phyloP scores from a whole-genome alignment of 495 filamentous ascomycete species.

The Penicillium psychrofluorescens region DNA sequence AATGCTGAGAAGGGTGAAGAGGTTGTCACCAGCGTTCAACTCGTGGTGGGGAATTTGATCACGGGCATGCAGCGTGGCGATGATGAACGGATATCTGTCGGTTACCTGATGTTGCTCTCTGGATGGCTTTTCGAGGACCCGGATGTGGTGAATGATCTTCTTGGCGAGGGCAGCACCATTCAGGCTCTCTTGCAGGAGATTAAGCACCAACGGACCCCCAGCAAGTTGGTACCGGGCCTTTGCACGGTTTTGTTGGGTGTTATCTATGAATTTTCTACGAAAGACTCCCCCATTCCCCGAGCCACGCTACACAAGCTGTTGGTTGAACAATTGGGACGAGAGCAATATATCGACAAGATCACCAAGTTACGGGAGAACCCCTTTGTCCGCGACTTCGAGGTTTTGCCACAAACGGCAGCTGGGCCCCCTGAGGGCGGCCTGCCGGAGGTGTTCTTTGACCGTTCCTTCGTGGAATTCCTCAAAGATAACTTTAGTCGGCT shows the following conservation, averaged over 20 bases:
- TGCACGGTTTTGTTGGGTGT: constrained; percentile 80
- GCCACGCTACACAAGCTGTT: constrained; percentile 76
- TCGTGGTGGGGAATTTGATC: constrained; percentile 74
- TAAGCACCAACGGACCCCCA: constrained; percentile 49
- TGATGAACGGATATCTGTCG: constrained; percentile 76
- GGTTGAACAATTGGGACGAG: constrained; percentile 70
- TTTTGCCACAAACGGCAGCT: constrained; percentile 62
- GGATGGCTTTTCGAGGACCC: constrained; percentile 92
- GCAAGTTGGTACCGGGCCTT: constrained; percentile 69
- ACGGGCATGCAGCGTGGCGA: constrained; percentile 63
- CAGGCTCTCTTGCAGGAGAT: constrained; percentile 76
- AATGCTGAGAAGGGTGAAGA: constrained; percentile 89
- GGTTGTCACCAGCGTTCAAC: constrained; percentile 89
- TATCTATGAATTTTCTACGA: constrained; percentile 95
- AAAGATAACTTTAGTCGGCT: constrained; percentile 92
- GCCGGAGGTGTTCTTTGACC: constrained; percentile 81
- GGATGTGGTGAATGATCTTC: constrained; percentile 85
- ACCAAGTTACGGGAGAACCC: constrained; percentile 70
- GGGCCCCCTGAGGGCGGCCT: constrained; percentile 50
- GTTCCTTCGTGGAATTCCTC: constrained; percentile 84
- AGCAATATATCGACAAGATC: constrained; percentile 83
- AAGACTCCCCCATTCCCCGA: constrained; percentile 86
- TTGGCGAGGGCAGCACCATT: constrained; percentile 89
- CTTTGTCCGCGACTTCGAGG: constrained; percentile 86
- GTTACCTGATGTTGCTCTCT: constrained; percentile 87